Evolutionary conservation across 73 alveolate genomes (phyloP), one percentile per base, ranked within the genome.

Genomic region (Tetrahymena borealis): DNA sequence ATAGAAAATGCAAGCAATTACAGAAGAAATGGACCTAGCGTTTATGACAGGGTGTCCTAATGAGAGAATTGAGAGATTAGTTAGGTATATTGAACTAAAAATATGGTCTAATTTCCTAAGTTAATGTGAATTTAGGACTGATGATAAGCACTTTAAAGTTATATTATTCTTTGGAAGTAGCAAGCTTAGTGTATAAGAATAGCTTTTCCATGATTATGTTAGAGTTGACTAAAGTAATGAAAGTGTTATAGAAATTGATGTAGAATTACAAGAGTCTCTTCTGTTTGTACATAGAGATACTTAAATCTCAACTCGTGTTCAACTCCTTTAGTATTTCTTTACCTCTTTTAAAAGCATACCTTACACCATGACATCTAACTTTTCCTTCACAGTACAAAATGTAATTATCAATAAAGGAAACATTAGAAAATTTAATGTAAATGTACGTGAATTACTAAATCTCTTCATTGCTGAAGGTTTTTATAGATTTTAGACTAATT

Each of bases 391-490:
- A 2, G 85, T 60, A 24, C 35, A 60, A 60, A 60, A 60, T 60
- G 85, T 60, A 10, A 60, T 60, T 24, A 60, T 60, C 20, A 60
- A 60, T 35, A 60, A 60, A 60, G 28, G 85, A 9, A 60, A 35
- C 85, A 60, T 60, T 3, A 60, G 28, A 60, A 60, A 60, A 60
- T 60, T 60, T n/a, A 60, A 60, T 60, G 91, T 93, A 24, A 92
- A 93, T 39, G 85, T 93, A 3, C 90, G 95, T n/a, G 95, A 93
- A 41, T 32, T 93, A 11, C 91, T 93, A 5, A 93, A 93, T 37
- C 35, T 93, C 9, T 93, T 93, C 15, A 93, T 93, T 3, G 95
- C 95, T n/a, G 95, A 93, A 39, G 95, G 95, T 4, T 93, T 79
- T 85, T 93, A 79, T 40, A 93, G 91, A 85, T 93, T 79, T 93